phyloP scores from a whole-genome alignment of 1,284 basidiomycete genomes.

The Uromyces viciae-fabae region DNA sequence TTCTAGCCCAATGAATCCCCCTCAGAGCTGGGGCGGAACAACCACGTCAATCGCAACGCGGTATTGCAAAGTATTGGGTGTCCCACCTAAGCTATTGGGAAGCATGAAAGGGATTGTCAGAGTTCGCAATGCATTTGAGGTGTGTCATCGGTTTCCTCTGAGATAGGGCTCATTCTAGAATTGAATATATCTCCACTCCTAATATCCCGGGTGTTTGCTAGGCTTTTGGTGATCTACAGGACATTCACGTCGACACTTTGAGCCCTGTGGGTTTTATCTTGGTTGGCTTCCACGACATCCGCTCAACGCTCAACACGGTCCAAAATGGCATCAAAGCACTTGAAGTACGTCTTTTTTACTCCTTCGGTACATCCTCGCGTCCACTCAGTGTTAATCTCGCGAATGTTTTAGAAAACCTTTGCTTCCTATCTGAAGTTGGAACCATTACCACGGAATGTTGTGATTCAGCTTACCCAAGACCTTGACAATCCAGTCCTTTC shows the following conservation, averaged over 20 bases:
- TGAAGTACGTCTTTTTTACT: constrained; percentile 8
- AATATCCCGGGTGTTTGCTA: background rate
- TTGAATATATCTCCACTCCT: no score
- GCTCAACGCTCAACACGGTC: constrained; percentile 24
- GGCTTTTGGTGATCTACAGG: constrained; percentile 32
- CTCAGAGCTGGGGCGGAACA: background rate
- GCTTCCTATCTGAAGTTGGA: constrained; percentile 40
- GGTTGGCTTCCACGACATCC: constrained; percentile 34
- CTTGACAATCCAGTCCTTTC: constrained; percentile 39
- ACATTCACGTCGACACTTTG: constrained; percentile 42
- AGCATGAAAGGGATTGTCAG: constrained; percentile 44
- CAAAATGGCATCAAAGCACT: constrained; percentile 29
- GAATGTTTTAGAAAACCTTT: constrained; percentile 13
- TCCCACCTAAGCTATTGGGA: constrained; percentile 37
- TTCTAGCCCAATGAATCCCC: background rate
- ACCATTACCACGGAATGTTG: constrained; percentile 31
- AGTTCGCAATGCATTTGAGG: constrained; percentile 41
- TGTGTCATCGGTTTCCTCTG: no score
- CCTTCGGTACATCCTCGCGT: background rate
- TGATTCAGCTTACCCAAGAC: constrained; percentile 40
- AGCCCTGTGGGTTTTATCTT: constrained; percentile 41
- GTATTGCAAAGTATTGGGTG: constrained; percentile 38
- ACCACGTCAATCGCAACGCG: background rate
- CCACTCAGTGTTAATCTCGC: background rate
- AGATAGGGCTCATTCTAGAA: no score